Percentiles rank a stretch among this genome's conserved stretches.
These are phyloP conservation scores for Colletotrichum tanaceti DNA, from an alignment of 2,329 filamentous ascomycete species.

Conservation along the genomic window DNA sequence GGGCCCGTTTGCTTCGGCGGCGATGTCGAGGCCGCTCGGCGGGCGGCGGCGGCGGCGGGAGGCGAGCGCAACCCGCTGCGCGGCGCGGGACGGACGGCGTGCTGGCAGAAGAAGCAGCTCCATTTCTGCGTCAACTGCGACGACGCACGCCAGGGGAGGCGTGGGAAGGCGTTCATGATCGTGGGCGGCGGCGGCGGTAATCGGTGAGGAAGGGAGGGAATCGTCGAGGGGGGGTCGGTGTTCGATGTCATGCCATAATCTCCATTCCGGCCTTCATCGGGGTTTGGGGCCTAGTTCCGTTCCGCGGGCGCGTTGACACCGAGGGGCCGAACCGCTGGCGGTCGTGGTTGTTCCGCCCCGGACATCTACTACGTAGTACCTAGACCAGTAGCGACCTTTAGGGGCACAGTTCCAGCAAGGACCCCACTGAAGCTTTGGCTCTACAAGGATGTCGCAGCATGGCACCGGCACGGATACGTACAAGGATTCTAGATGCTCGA, in stretches of 20 bases:
- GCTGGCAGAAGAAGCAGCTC: constrained; percentile 54
- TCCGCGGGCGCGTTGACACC: constrained; percentile 15
- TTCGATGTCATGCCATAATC: constrained; percentile 21
- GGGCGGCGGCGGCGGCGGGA: constrained; percentile 26
- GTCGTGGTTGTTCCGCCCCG: constrained; percentile 33
- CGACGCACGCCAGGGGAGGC: constrained; percentile 49
- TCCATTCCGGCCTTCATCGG: constrained; percentile 17
- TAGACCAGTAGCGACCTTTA: constrained; percentile 2
- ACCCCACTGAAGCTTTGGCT: constrained; percentile 15
- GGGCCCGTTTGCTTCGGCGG: constrained; percentile 46
- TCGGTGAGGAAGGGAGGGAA: background rate
- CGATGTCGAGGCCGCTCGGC: constrained; percentile 48
- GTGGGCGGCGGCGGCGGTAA: background rate
- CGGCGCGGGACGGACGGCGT: constrained; percentile 46
- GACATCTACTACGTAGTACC: background rate
- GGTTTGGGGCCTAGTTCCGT: constrained; percentile 15
- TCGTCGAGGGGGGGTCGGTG: background rate
- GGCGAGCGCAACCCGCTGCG: constrained; percentile 37
- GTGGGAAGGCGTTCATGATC: constrained; percentile 56
- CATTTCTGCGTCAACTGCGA: constrained; percentile 47
- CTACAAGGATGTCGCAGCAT: background rate
- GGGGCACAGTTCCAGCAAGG: constrained; percentile 6
- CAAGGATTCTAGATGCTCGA: background rate
- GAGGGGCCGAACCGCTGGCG: constrained; percentile 9
- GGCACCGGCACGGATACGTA: background rate